phyloP scores from a whole-genome alignment of 2,329 filamentous ascomycete genomes.

The Colletotrichum agaves region DNA sequence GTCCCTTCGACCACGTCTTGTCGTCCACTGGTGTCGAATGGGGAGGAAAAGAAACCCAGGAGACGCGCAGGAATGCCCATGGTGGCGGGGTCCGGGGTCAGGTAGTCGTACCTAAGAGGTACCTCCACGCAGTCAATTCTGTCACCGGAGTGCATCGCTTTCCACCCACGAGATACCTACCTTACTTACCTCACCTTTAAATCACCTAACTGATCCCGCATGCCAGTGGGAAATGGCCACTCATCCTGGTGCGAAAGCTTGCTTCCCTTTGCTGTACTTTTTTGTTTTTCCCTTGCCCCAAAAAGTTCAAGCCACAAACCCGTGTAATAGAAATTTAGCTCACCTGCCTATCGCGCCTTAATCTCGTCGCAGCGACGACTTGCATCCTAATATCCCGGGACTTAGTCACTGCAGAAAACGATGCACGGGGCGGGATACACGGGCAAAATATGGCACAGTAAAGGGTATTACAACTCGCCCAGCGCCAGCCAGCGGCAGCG shows the following conservation, averaged over 20 bases:
- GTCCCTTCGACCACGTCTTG: neutral
- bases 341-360: neutral
- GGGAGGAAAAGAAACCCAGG: conserved; percentile 17
- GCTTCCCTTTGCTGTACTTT: neutral
- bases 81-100: conserved; percentile 28
- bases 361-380: neutral
- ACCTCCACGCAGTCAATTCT: conserved; percentile 5
- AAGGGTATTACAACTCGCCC: conserved; percentile 3
- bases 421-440: conserved; percentile 3
- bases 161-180: too few species aligned
- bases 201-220: conserved; percentile 1
- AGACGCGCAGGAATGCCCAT: conserved; percentile 32
- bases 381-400: neutral
- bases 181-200: too few species aligned
- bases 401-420: neutral
- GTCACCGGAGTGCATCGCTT: neutral
- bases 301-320: conserved; percentile 15
- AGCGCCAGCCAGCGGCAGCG: conserved; percentile 2
- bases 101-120: conserved; percentile 29
- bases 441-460: neutral
- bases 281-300: neutral
- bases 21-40: conserved; percentile 19
- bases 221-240: conserved; percentile 7
- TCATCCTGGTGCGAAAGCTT: neutral
- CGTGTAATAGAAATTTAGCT: neutral